A percentile compares a stretch with the other conserved stretches of the same genome.
phyloP scores from a whole-genome alignment of 1,284 basidiomycete species.

The Coniophora puteana region DNA sequence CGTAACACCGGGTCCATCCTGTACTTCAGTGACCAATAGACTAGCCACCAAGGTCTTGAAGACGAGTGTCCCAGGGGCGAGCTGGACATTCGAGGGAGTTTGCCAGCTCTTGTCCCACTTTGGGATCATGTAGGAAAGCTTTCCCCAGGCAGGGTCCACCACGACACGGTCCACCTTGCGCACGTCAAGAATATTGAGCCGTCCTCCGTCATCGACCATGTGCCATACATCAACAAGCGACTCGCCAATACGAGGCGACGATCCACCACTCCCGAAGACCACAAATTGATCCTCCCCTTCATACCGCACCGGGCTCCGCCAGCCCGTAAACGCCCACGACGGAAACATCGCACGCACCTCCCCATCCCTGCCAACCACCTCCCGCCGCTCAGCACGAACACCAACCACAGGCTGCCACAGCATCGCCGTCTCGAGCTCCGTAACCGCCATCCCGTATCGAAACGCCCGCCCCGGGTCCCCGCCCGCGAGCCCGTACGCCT shows the following conservation, averaged over 20 bases:
- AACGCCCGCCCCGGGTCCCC: too few species aligned
- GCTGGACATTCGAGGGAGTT: too few species aligned
- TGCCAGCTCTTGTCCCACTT: too few species aligned
- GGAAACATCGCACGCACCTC: too few species aligned
- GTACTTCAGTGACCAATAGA: constrained; percentile 8
- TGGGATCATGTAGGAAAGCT: constrained; percentile 5
- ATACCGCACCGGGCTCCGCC: constrained; percentile 17
- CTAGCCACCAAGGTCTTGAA: constrained; percentile 14
- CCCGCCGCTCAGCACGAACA: too few species aligned
- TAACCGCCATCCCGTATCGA: too few species aligned
- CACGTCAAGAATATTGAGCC: neutral
- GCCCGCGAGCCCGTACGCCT: neutral
- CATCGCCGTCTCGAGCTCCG: too few species aligned
- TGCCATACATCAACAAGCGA: constrained; percentile 5
- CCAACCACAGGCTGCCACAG: too few species aligned
- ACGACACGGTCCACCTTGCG: too few species aligned
- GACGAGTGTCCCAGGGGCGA: constrained; percentile 15
- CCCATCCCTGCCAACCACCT: too few species aligned
- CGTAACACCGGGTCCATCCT: neutral
- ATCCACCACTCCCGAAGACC: neutral
- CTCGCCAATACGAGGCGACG: constrained; percentile 3
- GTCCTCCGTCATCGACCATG: constrained; percentile 2
- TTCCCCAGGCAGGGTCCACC: too few species aligned
- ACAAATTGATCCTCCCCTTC: constrained; percentile 5
- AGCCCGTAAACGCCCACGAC: constrained; percentile 21